phyloP scores from a whole-genome alignment of 495 filamentous ascomycete genomes.

The Penicillium angulare region DNA sequence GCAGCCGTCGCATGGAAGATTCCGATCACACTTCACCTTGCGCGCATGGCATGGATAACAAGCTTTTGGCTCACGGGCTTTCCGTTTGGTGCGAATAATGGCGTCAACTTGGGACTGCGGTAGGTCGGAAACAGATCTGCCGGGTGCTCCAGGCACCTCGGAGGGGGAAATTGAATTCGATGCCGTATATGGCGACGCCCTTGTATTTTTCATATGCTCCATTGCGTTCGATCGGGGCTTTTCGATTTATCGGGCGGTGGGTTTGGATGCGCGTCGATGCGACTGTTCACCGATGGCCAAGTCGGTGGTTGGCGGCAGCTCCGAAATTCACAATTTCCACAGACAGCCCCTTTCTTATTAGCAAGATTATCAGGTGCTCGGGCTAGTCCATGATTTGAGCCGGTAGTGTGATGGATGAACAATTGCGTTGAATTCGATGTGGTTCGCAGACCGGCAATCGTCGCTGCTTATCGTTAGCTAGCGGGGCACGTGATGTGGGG shows the following conservation, averaged over 20 bases:
- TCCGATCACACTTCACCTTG: conserved; percentile 75
- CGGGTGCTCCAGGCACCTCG: conserved; percentile 24
- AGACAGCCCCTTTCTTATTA: neutral
- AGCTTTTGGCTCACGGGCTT: conserved; percentile 52
- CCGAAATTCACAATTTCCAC: too few species aligned
- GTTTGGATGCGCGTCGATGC: conserved; percentile 6
- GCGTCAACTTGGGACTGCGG: conserved; percentile 49
- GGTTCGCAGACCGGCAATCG: conserved; percentile 11
- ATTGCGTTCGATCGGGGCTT: neutral
- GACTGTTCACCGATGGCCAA: conserved; percentile 2
- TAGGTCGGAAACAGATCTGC: conserved; percentile 39
- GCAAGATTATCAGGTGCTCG: neutral
- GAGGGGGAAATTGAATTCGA: conserved; percentile 38
- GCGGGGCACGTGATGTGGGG: conserved; percentile 25
- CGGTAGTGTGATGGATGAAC: conserved; percentile 2
- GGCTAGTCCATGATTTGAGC: conserved; percentile 7
- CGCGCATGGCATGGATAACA: conserved; percentile 73
- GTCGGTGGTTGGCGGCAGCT: too few species aligned
- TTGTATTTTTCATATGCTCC: conserved; percentile 8
- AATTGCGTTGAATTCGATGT: conserved; percentile 14
- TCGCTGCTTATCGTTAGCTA: conserved; percentile 2
- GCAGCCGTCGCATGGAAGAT: conserved; percentile 70
- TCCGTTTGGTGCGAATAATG: conserved; percentile 50
- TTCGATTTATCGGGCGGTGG: conserved; percentile 6
- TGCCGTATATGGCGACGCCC: conserved; percentile 41